Base-by-base conservation (phyloP, 495 filamentous ascomycete genomes). In the Chaetomidium leptoderma region DNA sequence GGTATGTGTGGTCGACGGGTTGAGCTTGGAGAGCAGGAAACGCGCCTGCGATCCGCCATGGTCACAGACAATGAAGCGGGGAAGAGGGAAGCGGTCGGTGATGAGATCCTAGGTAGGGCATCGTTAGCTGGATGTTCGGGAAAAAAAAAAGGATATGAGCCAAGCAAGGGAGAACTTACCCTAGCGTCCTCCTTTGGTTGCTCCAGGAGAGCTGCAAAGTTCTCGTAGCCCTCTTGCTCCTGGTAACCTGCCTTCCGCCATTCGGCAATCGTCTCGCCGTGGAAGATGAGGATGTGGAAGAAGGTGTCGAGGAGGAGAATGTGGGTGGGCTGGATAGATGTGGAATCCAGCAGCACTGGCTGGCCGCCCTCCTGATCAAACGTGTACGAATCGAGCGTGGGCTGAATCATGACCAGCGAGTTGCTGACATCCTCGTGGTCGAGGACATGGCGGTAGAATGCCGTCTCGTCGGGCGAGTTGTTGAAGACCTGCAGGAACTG, bases 401-500 rank as follows among this genome's bases (percentile, higher is more conserved):
- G 95, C 68, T 99, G 95, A 62, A 99, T 97, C 95, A 97, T 97
- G 72, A 99, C 86, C 46, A 99, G 81, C 13, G 91, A 96, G 74
- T 97, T 95, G 71, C 89, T 86, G 48, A 96, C 90, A 77, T 99
- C 95, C 72, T 99, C 95, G 62, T 96, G 91, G 71, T 97, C 92
- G 54, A 99, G 80, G 11, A 97, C 91, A 69, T 99, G 95, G 50
- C 95, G 82, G 71, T 97, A 97, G 75, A 97, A 99, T 17, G 95
- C 95, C 17, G 95, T 99, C 74, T 99, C 95, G 64, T 99, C 95
- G 13, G 95, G 95, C 0, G 92, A 97, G 74, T 97, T 97, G 77
- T 99, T 99, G 80, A 99, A 99, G 47, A 99, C 92, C 68, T 99
- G 95, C 64, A 99, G 76, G 77, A 99, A 99, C 72, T 99, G 95